Evolutionary conservation across 768 basidiomycete genomes (phyloP).

Genomic region (Omphalotus guepiniiformis): DNA sequence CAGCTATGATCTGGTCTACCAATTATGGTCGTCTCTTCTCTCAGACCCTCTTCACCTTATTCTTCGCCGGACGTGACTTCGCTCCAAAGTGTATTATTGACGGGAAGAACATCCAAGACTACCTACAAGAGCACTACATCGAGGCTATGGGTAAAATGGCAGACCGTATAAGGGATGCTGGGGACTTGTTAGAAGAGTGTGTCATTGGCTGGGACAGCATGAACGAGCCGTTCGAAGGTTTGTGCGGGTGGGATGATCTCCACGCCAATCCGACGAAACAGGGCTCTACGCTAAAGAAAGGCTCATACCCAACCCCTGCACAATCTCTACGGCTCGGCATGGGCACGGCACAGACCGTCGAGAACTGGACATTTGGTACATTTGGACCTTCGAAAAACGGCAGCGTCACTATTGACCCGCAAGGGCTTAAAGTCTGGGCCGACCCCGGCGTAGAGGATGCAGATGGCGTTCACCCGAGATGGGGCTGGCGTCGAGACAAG

Average conservation of each 20-base stretch:
- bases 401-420: conserved; percentile 77
- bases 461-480: conserved; percentile 57
- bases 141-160: conserved; percentile 73
- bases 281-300: conserved; percentile 76
- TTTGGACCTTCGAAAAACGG: conserved; percentile 78
- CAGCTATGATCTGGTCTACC: conserved; percentile 96
- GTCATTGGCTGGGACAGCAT: conserved; percentile 96
- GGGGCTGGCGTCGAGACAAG: conserved; percentile 79
- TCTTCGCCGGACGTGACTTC: conserved; percentile 87
- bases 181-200: conserved; percentile 76
- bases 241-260: conserved; percentile 65
- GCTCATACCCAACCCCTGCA: conserved; percentile 79
- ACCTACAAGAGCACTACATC: conserved; percentile 73
- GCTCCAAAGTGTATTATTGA: conserved; percentile 91
- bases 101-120: conserved; percentile 89
- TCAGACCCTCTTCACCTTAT: conserved; percentile 90
- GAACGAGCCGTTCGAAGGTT: conserved; percentile 92
- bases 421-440: conserved; percentile 76
- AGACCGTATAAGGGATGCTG: conserved; percentile 69
- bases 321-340: conserved; percentile 85
- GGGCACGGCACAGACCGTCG: conserved; percentile 78
- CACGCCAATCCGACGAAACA: conserved; percentile 59
- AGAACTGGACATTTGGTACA: conserved; percentile 74
- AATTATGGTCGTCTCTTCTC: conserved; percentile 88
- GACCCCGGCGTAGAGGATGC: conserved; percentile 42